phyloP scores from a whole-genome alignment of 441 rosid species.

The Omphalea diandra region DNA sequence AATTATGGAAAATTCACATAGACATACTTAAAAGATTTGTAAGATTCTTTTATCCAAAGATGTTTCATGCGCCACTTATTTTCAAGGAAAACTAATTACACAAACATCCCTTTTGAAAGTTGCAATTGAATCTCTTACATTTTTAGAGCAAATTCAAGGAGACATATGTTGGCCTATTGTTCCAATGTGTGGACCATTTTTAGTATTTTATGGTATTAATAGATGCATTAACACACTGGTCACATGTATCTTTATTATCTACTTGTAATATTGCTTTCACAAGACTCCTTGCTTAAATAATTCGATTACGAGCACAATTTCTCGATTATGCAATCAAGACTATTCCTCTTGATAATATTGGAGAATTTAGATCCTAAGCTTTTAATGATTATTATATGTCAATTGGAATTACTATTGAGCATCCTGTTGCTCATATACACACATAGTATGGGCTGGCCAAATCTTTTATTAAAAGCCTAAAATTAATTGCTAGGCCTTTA shows the following conservation, averaged over 20 bases:
- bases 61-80: too few relatives aligned
- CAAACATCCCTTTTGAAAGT: too few relatives aligned
- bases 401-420: too few relatives aligned
- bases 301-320: background rate
- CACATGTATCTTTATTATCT: conserved; percentile 9
- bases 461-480: too few relatives aligned
- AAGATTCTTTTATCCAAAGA: too few relatives aligned
- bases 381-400: too few relatives aligned
- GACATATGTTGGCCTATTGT: conserved; percentile 14
- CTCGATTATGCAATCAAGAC: conserved; percentile 2
- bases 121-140: too few relatives aligned
- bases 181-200: too few relatives aligned
- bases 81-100: too few relatives aligned
- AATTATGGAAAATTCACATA: too few relatives aligned
- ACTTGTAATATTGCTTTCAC: conserved; percentile 1
- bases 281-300: background rate
- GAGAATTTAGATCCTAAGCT: background rate
- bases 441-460: background rate
- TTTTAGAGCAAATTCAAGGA: conserved; percentile 2
- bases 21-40: too few relatives aligned
- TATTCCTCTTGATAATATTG: background rate
- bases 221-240: conserved; percentile 1
- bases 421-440: background rate
- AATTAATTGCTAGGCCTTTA: background rate
- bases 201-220: background rate